These are phyloP conservation scores for Anthracocystis setariae DNA, from an alignment of 1,284 basidiomycete species.

Conservation along the genomic window DNA sequence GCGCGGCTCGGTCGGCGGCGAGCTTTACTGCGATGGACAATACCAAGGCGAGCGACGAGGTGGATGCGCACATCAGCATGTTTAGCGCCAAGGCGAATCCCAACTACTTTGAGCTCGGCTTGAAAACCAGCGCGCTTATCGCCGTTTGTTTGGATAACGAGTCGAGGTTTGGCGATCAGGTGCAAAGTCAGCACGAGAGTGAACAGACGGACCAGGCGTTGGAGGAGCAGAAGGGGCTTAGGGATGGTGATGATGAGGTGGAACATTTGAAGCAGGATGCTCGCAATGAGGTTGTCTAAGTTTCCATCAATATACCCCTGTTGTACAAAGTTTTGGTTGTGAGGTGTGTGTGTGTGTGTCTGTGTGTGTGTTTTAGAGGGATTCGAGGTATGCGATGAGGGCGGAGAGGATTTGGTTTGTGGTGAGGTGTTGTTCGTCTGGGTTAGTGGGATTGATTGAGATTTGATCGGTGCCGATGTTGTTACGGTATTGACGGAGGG, in stretches of 20 bases:
- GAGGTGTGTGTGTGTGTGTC: no score
- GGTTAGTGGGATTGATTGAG: constrained; percentile 3
- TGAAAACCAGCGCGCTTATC: constrained; percentile 33
- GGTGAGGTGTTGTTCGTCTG: constrained; percentile 3
- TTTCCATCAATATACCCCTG: constrained; percentile 2
- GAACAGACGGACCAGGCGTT: constrained; percentile 5
- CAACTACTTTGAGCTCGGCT: constrained; percentile 85
- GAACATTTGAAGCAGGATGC: constrained; percentile 26
- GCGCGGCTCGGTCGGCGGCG: constrained; percentile 20
- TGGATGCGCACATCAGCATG: constrained; percentile 88
- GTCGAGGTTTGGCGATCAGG: constrained; percentile 37
- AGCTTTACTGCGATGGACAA: constrained; percentile 53
- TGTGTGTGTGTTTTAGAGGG: no score
- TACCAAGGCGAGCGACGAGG: constrained; percentile 75
- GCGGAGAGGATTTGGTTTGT: constrained; percentile 53
- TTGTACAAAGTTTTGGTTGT: no score
- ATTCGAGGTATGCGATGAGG: constrained; percentile 51
- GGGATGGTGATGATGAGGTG: constrained; percentile 42
- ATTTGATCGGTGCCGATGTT: constrained; percentile 59
- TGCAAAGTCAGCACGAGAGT: constrained; percentile 18
- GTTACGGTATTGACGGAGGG: constrained; percentile 52
- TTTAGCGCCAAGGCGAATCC: constrained; percentile 85
- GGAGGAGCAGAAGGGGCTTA: constrained; percentile 33
- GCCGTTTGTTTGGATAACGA: constrained; percentile 50
- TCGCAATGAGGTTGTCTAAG: neutral